These are phyloP conservation scores for Xerocomus cyaneibrunnescens DNA, from an alignment of 1,284 basidiomycete species.

Conservation along the genomic window DNA sequence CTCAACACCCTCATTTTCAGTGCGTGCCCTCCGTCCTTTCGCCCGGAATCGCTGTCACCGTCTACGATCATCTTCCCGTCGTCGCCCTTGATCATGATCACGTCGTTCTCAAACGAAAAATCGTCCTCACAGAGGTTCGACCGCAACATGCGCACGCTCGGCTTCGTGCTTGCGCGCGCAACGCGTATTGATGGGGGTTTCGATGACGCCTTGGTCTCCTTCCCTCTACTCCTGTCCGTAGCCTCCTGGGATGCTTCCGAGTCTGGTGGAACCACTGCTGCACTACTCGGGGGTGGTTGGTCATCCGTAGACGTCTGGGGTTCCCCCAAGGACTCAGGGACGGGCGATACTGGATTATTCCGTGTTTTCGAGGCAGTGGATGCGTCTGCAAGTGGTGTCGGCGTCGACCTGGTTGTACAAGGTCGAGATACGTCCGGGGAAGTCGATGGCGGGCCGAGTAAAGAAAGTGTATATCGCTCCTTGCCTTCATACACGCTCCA, in stretches of 20 bases:
- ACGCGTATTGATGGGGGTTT: not conserved
- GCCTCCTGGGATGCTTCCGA: not conserved
- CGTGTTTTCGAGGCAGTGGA: constrained; percentile 2
- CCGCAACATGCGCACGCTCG: constrained; percentile 16
- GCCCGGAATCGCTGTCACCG: not conserved
- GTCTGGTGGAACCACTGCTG: constrained; percentile 1
- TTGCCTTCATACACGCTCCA: constrained; percentile 8
- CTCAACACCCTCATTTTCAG: constrained; percentile 27
- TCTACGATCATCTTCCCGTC: constrained; percentile 18
- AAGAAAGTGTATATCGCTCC: constrained; percentile 20
- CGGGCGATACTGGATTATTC: not conserved
- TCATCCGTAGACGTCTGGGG: not conserved
- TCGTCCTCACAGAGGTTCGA: constrained; percentile 21
- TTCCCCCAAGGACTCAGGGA: not conserved
- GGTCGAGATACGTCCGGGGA: not conserved
- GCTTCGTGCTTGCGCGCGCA: not conserved
- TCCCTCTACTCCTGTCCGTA: not conserved
- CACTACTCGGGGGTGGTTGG: not conserved
- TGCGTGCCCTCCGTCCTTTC: not conserved
- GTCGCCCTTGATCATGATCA: constrained; percentile 18
- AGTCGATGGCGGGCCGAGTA: constrained; percentile 12
- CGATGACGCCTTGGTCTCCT: not conserved
- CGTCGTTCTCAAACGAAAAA: constrained; percentile 26
- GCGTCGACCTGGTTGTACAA: not conserved
- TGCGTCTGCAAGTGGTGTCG: constrained; percentile 1